phyloP scores from a whole-genome alignment of 2,329 filamentous ascomycete genomes.

The Leptographium wingfieldii region DNA sequence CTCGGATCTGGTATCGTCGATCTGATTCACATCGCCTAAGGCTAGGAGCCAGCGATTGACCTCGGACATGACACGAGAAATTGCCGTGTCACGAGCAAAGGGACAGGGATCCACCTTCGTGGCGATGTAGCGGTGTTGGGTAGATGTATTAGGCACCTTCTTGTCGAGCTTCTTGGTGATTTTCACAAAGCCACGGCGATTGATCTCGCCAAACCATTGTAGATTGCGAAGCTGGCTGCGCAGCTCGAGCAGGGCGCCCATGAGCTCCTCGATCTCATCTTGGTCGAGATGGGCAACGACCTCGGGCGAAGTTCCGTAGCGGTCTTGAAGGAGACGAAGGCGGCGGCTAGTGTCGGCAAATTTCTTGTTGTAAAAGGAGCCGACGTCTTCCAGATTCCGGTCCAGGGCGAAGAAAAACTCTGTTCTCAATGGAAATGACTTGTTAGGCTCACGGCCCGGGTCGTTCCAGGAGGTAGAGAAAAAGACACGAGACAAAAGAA shows the following conservation, averaged over 20 bases:
- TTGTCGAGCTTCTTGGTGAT: conserved; percentile 99
- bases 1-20: conserved; percentile 62
- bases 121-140: conserved; percentile 75
- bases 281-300: conserved; percentile 62
- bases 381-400: conserved; percentile 93
- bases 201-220: conserved; percentile 97
- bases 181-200: conserved; percentile 87
- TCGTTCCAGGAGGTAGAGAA: conserved; percentile 5
- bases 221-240: conserved; percentile 79
- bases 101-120: conserved; percentile 81
- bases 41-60: conserved; percentile 90
- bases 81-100: conserved; percentile 63
- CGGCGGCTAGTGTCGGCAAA: conserved; percentile 73
- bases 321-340: conserved; percentile 73
- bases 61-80: conserved; percentile 35
- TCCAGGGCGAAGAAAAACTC: conserved; percentile 96
- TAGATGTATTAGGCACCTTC: conserved; percentile 63
- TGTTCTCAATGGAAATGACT: conserved; percentile 27
- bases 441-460: conserved; percentile 22
- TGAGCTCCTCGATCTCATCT: conserved; percentile 83
- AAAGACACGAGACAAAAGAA: not conserved
- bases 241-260: conserved; percentile 80
- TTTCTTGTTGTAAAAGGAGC: conserved; percentile 94
- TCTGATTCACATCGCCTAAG: conserved; percentile 63
- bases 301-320: conserved; percentile 66